Evolutionary conservation across 768 basidiomycete genomes (phyloP).

Genomic region (Mycena rosella): DNA sequence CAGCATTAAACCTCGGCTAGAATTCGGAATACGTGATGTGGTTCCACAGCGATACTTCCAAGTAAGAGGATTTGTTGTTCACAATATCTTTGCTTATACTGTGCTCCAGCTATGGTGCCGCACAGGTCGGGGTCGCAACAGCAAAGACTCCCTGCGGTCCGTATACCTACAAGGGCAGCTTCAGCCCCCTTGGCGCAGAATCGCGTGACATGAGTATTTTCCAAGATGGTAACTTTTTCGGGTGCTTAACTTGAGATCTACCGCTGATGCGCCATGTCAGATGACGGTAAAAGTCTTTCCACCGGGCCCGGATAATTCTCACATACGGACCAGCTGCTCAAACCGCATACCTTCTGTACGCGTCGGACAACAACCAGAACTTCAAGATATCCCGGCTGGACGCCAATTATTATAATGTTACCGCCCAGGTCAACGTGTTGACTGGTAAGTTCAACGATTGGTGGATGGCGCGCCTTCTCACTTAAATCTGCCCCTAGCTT

Average conservation of each 20-base stretch:
- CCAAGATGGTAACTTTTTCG: conserved; percentile 57
- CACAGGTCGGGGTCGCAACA: conserved; percentile 72
- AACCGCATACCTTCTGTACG: conserved; percentile 71
- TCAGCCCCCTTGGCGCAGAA: conserved; percentile 68
- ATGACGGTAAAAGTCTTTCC: conserved; percentile 50
- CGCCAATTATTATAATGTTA: conserved; percentile 70
- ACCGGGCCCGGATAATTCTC: not conserved
- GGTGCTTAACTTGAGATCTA: not conserved
- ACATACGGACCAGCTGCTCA: conserved; percentile 49
- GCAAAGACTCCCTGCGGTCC: conserved; percentile 72
- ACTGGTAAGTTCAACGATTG: conserved; percentile 54
- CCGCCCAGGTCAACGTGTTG: conserved; percentile 58
- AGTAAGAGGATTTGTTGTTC: conserved; percentile 50
- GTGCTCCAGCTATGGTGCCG: conserved; percentile 67
- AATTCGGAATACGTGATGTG: conserved; percentile 77
- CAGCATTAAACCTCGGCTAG: conserved; percentile 44
- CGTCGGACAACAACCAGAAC: conserved; percentile 77
- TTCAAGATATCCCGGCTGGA: conserved; percentile 74
- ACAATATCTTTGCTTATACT: not conserved
- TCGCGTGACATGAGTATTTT: conserved; percentile 72
- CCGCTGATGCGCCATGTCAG: conserved; percentile 40
- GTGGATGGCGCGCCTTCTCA: no score
- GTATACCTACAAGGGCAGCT: conserved; percentile 67
- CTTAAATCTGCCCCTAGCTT: conserved; percentile 49
- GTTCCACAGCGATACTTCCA: conserved; percentile 75